Evolutionary conservation across 352 stramenopile species (phyloP).

Genomic region (Pythium rishiriense): DNA sequence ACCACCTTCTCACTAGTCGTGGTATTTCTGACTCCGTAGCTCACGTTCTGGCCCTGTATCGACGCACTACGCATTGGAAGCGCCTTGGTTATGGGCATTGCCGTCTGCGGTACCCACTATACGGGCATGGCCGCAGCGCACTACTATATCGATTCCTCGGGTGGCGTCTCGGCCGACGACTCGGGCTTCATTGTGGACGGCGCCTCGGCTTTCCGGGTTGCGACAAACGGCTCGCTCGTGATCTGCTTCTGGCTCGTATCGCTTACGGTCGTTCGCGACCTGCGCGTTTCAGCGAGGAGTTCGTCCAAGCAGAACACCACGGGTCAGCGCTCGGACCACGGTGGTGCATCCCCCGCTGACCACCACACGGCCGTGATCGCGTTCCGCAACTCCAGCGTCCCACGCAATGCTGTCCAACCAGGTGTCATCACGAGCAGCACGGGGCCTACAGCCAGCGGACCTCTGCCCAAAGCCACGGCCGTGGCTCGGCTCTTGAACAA

Average conservation of each 20-base stretch:
- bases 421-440: background rate
- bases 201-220: conserved; percentile 29
- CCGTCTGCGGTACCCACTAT: conserved; percentile 69
- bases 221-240: conserved; percentile 49
- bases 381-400: background rate
- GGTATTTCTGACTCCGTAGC: too few relatives aligned
- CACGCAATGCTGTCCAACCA: conserved; percentile 5
- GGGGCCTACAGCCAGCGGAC: background rate
- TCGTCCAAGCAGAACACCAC: background rate
- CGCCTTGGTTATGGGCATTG: conserved; percentile 61
- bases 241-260: conserved; percentile 61
- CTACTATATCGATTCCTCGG: conserved; percentile 36
- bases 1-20: background rate
- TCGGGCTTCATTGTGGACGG: conserved; percentile 40
- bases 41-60: conserved; percentile 63
- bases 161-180: conserved; percentile 18
- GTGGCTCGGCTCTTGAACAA: conserved; percentile 7
- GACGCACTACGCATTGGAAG: conserved; percentile 51
- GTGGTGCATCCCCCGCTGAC: background rate
- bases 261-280: conserved; percentile 20
- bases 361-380: background rate
- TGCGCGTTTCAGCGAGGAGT: conserved; percentile 3
- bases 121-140: conserved; percentile 46
- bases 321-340: background rate
- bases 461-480: background rate